Conservation (phyloP, 768 basidiomycete genomes). For the Tulasnella sp. region DNA sequence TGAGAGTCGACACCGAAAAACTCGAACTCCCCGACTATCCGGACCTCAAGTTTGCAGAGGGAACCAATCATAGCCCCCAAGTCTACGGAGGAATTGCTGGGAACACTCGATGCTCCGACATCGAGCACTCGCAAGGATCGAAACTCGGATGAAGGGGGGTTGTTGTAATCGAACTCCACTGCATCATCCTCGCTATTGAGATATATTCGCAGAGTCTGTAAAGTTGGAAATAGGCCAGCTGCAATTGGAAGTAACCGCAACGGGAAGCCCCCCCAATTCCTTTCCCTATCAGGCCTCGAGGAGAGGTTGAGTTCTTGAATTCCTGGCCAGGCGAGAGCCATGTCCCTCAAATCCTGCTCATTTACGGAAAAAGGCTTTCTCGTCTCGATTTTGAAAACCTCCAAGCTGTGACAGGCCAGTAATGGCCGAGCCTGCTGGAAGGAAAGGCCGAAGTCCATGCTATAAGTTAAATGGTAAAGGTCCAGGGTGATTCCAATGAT, state of each 20-base stretch:
- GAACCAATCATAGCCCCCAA: too few relatives aligned
- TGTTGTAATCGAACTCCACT: too few relatives aligned
- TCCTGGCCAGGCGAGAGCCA: not conserved
- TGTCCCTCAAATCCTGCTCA: not conserved
- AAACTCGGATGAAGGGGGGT: too few relatives aligned
- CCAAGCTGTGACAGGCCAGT: not conserved
- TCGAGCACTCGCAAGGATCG: too few relatives aligned
- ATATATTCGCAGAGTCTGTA: too few relatives aligned
- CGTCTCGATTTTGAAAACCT: not conserved
- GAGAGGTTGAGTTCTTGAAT: not conserved
- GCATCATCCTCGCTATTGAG: too few relatives aligned
- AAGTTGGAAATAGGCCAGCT: too few relatives aligned
- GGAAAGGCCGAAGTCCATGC: not conserved
- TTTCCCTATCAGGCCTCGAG: not conserved
- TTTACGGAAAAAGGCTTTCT: not conserved
- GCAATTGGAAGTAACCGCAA: too few relatives aligned
- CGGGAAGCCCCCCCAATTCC: too few relatives aligned
- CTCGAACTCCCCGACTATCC: not conserved
- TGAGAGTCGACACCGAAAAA: accelerated
- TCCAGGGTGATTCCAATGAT: not conserved
- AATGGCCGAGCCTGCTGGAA: not conserved
- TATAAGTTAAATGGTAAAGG: too few relatives aligned
- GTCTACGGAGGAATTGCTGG: not conserved
- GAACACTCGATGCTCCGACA: not conserved
- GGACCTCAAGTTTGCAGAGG: not conserved